Conservation (phyloP, 1,284 basidiomycete species). For the Ceratobasidium papillatum region DNA sequence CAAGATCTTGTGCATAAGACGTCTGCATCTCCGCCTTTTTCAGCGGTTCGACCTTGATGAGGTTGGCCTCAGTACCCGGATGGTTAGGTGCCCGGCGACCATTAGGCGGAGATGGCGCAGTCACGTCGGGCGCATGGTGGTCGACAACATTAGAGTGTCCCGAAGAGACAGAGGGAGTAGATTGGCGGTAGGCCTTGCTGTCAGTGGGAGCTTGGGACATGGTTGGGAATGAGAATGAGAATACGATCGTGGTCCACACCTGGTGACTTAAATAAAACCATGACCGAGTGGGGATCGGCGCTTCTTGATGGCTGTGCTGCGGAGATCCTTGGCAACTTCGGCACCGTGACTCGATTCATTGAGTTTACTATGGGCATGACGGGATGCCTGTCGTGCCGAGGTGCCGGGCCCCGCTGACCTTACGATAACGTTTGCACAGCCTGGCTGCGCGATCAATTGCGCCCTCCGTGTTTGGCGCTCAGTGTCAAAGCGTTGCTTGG, state of each 20-base stretch:
- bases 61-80: constrained; percentile 51
- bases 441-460: constrained; percentile 10
- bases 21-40: constrained; percentile 88
- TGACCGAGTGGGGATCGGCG: constrained; percentile 21
- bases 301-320: constrained; percentile 37
- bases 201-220: constrained; percentile 49
- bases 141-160: constrained; percentile 65
- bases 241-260: not conserved
- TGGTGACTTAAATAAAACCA: not conserved
- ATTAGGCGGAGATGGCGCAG: constrained; percentile 54
- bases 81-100: constrained; percentile 50
- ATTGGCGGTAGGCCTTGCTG: constrained; percentile 61
- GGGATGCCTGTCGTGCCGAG: not conserved
- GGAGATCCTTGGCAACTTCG: constrained; percentile 1
- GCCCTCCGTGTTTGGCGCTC: constrained; percentile 4
- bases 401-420: constrained; percentile 5
- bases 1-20: constrained; percentile 89
- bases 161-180: constrained; percentile 45
- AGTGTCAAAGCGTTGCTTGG: not conserved
- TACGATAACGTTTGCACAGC: constrained; percentile 1
- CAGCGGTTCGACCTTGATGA: constrained; percentile 82
- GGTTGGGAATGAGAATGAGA: constrained; percentile 25
- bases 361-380: not conserved
- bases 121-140: constrained; percentile 72
- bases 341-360: constrained; percentile 10